These are phyloP conservation scores for Citrus medica DNA, from an alignment of 345 rosid genomes.

Conservation along the genomic window DNA sequence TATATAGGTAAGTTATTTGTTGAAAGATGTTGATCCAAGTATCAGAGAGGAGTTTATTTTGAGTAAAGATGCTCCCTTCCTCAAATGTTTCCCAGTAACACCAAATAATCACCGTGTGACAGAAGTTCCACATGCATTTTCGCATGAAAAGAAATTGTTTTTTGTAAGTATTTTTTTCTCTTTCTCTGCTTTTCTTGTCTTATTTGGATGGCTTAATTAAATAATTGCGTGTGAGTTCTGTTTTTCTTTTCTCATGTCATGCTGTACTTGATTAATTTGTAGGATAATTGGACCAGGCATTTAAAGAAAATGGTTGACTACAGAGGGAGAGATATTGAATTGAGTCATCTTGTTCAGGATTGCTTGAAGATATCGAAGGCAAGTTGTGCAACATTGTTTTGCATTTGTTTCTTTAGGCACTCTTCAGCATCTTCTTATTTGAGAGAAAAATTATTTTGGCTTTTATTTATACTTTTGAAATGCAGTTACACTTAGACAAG, in stretches of 20 bases:
- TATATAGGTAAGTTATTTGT: conserved; percentile 51
- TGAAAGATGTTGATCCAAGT: conserved; percentile 54
- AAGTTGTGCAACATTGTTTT: conserved; percentile 22
- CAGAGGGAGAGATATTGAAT: conserved; percentile 56
- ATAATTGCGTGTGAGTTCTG: neutral
- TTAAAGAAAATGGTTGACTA: conserved; percentile 72
- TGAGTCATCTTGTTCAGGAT: conserved; percentile 68
- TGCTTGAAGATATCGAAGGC: conserved; percentile 84
- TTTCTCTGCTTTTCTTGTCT: neutral
- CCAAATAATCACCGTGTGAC: conserved; percentile 89
- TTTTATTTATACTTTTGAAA: conserved; percentile 10
- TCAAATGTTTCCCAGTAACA: conserved; percentile 66
- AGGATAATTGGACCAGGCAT: conserved; percentile 83
- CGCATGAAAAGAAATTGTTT: conserved; percentile 48
- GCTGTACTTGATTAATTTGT: conserved; percentile 10
- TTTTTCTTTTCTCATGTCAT: conserved; percentile 7
- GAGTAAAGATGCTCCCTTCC: conserved; percentile 34
- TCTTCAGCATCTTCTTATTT: neutral
- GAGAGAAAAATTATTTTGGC: neutral
- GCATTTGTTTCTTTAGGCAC: neutral
- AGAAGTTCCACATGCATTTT: conserved; percentile 54
- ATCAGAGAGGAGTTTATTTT: conserved; percentile 47
- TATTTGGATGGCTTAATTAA: conserved; percentile 3
- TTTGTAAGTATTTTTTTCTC: conserved; percentile 50
- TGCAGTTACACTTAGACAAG: conserved; percentile 67